Conservation (phyloP, 2,329 filamentous ascomycete genomes). For the Cryphonectria carpinicola region DNA sequence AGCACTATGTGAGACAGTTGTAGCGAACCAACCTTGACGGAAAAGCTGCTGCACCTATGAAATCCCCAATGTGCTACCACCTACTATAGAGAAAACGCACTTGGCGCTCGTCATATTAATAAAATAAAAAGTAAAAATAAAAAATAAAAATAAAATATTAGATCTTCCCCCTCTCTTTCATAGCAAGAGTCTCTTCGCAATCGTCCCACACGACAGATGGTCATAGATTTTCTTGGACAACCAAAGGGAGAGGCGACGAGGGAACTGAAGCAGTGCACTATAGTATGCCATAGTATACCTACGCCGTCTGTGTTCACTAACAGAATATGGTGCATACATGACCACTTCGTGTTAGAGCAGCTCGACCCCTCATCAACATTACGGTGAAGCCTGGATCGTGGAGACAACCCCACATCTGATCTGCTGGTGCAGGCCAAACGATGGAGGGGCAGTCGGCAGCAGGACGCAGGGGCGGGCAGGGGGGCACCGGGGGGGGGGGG, state of each 20-base stretch:
- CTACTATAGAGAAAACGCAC: neutral
- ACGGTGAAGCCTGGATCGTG: conserved; percentile 9
- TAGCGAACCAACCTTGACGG: neutral
- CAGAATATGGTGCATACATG: neutral
- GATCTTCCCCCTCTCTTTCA: too few species aligned
- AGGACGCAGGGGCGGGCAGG: conserved; percentile 4
- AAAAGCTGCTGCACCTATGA: neutral
- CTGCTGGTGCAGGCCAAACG: neutral
- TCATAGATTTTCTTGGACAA: too few species aligned
- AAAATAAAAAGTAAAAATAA: too few species aligned
- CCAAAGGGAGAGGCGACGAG: too few species aligned
- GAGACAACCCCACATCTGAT: neutral
- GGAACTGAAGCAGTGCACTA: too few species aligned
- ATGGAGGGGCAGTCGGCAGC: conserved; percentile 2
- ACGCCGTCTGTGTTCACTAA: neutral
- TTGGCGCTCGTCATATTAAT: neutral
- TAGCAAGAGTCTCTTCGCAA: too few species aligned
- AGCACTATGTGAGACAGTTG: neutral
- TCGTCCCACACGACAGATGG: too few species aligned
- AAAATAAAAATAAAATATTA: neutral
- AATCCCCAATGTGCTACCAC: neutral
- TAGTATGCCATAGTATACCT: too few species aligned
- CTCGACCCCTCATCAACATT: conserved; percentile 10
- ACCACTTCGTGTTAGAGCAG: neutral
- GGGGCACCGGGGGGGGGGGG: neutral